Percentiles rank a stretch among this genome's conserved stretches.
Conservation (phyloP, 768 basidiomycete genomes). For the Mycena vitilis region DNA sequence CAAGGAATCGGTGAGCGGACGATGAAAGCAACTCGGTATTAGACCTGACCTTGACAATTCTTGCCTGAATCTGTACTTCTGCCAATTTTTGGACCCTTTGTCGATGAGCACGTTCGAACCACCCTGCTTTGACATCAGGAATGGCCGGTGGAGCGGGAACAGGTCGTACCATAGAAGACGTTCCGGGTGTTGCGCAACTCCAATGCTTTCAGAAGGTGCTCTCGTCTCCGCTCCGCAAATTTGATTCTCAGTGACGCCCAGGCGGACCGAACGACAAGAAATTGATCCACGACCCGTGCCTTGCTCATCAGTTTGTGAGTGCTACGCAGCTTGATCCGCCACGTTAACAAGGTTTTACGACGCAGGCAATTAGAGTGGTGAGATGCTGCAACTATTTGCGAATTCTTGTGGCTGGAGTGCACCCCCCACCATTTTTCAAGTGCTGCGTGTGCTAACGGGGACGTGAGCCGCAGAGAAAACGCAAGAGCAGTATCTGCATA, state of each 20-base stretch:
- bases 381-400: conserved; percentile 59
- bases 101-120: conserved; percentile 30
- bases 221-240: conserved; percentile 56
- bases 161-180: conserved; percentile 47
- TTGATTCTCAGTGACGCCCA: conserved; percentile 63
- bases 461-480: conserved; percentile 60
- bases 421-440: conserved; percentile 61
- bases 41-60: conserved; percentile 22
- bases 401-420: conserved; percentile 58
- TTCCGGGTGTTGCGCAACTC: conserved; percentile 51
- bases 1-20: conserved; percentile 4
- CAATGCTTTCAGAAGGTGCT: conserved; percentile 57
- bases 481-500: conserved; percentile 59
- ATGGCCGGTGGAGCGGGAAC: neutral
- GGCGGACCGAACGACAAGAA: conserved; percentile 59
- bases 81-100: conserved; percentile 23
- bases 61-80: conserved; percentile 21
- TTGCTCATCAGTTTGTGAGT: conserved; percentile 63
- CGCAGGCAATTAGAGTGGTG: conserved; percentile 57
- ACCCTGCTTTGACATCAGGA: conserved; percentile 25
- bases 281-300: conserved; percentile 65
- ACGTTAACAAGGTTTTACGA: conserved; percentile 57
- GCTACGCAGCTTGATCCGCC: conserved; percentile 67
- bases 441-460: conserved; percentile 48
- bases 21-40: neutral